These are phyloP conservation scores for Malania oleifera DNA, from an alignment of 164 flowering plant genomes.

Conservation along the genomic window DNA sequence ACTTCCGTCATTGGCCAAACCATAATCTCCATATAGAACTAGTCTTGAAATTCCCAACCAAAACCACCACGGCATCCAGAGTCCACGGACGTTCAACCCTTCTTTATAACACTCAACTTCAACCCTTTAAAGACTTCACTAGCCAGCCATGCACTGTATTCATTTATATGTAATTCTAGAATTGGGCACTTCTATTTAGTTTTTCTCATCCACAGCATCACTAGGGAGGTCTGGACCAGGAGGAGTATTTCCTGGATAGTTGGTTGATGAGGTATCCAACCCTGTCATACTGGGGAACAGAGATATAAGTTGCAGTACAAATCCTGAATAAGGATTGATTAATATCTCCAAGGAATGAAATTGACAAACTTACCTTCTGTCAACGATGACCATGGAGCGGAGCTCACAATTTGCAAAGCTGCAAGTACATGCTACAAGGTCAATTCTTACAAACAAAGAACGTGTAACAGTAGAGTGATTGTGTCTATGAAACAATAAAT, in stretches of 20 bases:
- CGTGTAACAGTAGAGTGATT: too few relatives aligned
- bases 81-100: too few relatives aligned
- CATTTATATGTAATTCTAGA: too few relatives aligned
- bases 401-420: slow-evolving; percentile 66
- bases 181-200: slow-evolving; percentile 14
- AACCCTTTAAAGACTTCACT: too few relatives aligned
- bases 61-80: too few relatives aligned
- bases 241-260: slow-evolving; percentile 80
- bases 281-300: slow-evolving; percentile 42
- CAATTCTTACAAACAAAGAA: background rate
- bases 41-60: too few relatives aligned
- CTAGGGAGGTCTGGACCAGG: slow-evolving; percentile 59
- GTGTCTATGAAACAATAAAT: too few relatives aligned
- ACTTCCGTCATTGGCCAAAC: too few relatives aligned
- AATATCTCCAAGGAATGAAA: background rate
- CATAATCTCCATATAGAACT: too few relatives aligned
- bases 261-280: slow-evolving; percentile 49
- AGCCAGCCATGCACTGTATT: too few relatives aligned
- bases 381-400: slow-evolving; percentile 52
- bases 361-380: slow-evolving; percentile 35
- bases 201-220: slow-evolving; percentile 36
- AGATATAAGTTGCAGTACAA: background rate
- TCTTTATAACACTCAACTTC: too few relatives aligned
- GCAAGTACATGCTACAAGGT: slow-evolving; percentile 14
- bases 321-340: background rate